phyloP scores from a whole-genome alignment of 2,329 filamentous ascomycete species.

The Myrmaecium sp. region DNA sequence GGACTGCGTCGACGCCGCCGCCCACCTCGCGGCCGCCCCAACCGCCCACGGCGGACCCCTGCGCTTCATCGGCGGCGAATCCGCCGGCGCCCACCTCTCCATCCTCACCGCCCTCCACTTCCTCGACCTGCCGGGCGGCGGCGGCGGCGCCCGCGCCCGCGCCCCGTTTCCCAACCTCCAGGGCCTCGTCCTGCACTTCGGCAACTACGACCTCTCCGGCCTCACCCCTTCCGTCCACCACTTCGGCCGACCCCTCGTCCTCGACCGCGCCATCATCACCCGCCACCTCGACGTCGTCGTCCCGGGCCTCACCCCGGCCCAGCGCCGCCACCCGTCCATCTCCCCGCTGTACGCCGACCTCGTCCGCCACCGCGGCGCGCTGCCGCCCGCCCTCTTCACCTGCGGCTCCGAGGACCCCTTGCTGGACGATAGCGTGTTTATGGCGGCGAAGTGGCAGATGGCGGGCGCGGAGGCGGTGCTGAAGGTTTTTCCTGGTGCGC shows the following conservation, averaged over 20 bases:
- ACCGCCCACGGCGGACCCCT: constrained; percentile 22
- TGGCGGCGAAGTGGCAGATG: constrained; percentile 38
- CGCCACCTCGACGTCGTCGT: constrained; percentile 30
- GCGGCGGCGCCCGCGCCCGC: too few species aligned
- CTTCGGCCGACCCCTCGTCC: constrained; percentile 24
- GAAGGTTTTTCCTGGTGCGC: constrained; percentile 36
- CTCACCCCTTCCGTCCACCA: constrained; percentile 26
- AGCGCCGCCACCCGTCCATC: constrained; percentile 28
- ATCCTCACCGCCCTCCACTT: constrained; percentile 32
- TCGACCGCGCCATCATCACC: constrained; percentile 29
- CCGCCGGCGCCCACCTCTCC: constrained; percentile 34
- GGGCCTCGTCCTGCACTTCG: constrained; percentile 37
- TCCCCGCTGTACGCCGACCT: constrained; percentile 33
- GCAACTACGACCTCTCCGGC: constrained; percentile 31
- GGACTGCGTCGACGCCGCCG: constrained; percentile 40
- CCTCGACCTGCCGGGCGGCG: constrained; percentile 18
- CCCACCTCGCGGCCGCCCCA: constrained; percentile 33
- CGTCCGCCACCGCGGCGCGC: constrained; percentile 11
- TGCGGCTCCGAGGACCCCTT: constrained; percentile 38
- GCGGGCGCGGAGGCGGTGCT: constrained; percentile 32
- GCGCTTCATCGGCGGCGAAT: constrained; percentile 19
- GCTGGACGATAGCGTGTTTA: constrained; percentile 34
- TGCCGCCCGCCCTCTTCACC: constrained; percentile 38
- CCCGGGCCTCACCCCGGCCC: constrained; percentile 23
- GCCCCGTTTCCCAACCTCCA: constrained; percentile 16